Conservation (phyloP, 139 green algal species). For the Coelastrella sp. region DNA sequence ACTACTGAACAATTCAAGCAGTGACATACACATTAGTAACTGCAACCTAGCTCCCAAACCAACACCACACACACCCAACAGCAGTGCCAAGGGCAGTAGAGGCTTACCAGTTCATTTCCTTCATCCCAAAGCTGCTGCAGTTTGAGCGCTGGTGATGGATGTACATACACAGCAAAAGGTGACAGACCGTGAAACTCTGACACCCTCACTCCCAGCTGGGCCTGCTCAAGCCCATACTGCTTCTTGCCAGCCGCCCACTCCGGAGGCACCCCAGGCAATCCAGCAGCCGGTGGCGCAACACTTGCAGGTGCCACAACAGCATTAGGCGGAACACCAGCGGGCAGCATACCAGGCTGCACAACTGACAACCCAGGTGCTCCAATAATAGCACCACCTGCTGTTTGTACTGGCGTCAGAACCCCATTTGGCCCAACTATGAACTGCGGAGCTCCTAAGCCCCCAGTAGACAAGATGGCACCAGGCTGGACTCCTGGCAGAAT, state of each 20-base stretch:
- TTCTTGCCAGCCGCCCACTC: slow-evolving; percentile 4
- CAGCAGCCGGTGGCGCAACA: neutral
- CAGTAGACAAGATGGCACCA: neutral
- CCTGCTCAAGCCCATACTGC: slow-evolving; percentile 62
- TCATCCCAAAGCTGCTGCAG: slow-evolving; percentile 78
- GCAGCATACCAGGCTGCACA: neutral
- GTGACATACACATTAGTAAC: too few relatives aligned
- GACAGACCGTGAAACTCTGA: slow-evolving; percentile 73
- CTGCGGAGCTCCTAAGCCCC: neutral
- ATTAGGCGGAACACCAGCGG: neutral
- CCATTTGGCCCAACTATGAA: slow-evolving; percentile 6
- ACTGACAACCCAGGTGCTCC: neutral
- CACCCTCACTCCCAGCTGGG: slow-evolving; percentile 71
- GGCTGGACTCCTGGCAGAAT: neutral
- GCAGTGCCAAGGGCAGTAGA: too few relatives aligned
- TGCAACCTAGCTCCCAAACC: too few relatives aligned
- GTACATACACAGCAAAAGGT: slow-evolving; percentile 64
- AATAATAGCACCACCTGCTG: neutral
- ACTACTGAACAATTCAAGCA: too few relatives aligned
- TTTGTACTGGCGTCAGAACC: neutral
- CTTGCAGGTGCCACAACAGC: neutral
- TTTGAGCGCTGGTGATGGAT: slow-evolving; percentile 67
- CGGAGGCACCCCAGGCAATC: slow-evolving; percentile 14
- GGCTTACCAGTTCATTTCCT: slow-evolving; percentile 59
- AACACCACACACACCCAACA: too few relatives aligned